Evolutionary conservation across 2,329 filamentous ascomycete species (phyloP), one percentile per base, ranked within the genome.

Genomic region (Aureobasidium namibiae): DNA sequence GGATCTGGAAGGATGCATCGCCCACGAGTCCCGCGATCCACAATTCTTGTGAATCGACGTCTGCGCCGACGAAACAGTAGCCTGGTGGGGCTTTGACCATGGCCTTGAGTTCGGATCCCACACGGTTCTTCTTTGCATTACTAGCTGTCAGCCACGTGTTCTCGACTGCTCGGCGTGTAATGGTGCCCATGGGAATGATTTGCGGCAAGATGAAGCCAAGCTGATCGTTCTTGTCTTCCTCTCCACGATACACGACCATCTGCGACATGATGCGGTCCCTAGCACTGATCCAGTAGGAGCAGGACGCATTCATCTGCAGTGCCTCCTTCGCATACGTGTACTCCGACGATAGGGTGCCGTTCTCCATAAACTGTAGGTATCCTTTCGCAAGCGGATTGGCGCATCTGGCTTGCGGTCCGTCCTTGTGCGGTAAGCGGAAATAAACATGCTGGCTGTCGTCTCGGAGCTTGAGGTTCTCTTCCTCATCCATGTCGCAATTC

Each of bases 111-210:
- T 99, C 94, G 0, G 94, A 99, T 0, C 94, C 94, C 3, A 99
- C 92, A 6, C 95, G 86, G 65, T 97, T 97, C 69, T 85, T 85
- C 76, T 99, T 99, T 1, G 95, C 95, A 68, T 99, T 99, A 67
- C 91, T 95, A 1, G 94, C 95, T 3, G 94, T 99, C 48, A 99
- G 82, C 94, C 95, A 99, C 0, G 94, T 99, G 64, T 96, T 97
- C 68, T 99, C 94, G 7, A 99, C 94, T 0, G 92, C 90, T 68
- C 94, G 83, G 54, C 94, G 83, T 2, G 94, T 99, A 63, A 99
- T 90, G 7, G 95, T 99, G 16, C 94, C 94, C 94, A 99, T 99
- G 0, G 94, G 94, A 59, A 99, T 96, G 61, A 99, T 80, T 68
- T 99, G 94, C 0, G 94, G 94, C 21, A 99, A 74, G 62, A 99